Base-by-base conservation (phyloP, 352 stramenopile genomes). In the Globisporangium echinulatum region DNA sequence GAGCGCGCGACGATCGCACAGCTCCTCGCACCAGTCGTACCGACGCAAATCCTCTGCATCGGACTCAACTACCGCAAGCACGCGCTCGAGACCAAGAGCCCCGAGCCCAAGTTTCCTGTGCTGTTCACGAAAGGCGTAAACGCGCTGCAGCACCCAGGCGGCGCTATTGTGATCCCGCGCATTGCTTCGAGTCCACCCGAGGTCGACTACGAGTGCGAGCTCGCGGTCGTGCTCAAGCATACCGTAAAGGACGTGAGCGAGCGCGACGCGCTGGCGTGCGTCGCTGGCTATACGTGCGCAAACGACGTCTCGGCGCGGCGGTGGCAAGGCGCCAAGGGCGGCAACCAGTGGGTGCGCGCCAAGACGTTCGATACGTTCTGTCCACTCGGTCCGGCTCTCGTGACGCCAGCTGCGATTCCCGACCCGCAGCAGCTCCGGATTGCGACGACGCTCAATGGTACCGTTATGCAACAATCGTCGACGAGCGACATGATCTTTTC, bases 291-390 rank as follows among this genome's bases (percentile, higher is more conserved):
- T 70, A 94, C 85, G 44, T 91, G 79, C 60, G 82, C 82, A 17
- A 93, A 96, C 64, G 88, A 96, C 61, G 86, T 97, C 37, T 94
- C 86, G 54, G 87, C 88, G 25, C 80, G 90, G 56, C 74, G 88
- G 10, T 97, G 90, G 88, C 88, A 97, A 62, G 84, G 83, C 49
- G 87, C 85, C 62, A 87, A 81, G 43, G 87, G 88, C 50, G 85
- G 85, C 39, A 85, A 85, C 38, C 90, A 97, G 69, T 97, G 87
- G 87, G 91, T 78, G 61, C 84, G 84, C 50, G 66, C 80, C 52
- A 97, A 97, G 73, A 86, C 72, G 1, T 96, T 97, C 60, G 88
- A 97, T 62, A 96, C 87, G 3, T 97, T 97, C 61, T 94, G 82
- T 63, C 90, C 90, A 7, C 72, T 97, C 17, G 90, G 90, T 0